Evolutionary conservation across 2,329 filamentous ascomycete genomes (phyloP).

Genomic region (Neofusicoccum kwambonambiense): DNA sequence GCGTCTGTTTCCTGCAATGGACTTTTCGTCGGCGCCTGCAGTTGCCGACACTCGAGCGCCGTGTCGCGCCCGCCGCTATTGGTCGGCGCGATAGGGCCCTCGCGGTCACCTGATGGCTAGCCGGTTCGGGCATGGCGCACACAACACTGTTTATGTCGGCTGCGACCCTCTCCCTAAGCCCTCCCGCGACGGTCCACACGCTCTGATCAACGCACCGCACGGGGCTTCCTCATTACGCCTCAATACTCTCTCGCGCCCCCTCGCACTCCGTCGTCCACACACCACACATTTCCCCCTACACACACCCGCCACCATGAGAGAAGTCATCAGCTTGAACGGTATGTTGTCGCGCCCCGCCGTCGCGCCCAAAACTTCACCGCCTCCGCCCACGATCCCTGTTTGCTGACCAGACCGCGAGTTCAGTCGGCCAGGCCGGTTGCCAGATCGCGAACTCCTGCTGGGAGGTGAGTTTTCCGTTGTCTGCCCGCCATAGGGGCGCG

Average conservation of each 20-base stretch:
- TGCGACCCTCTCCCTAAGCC: slow-evolving; percentile 10
- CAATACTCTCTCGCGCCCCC: slow-evolving; percentile 14
- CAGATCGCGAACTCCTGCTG: slow-evolving; percentile 99
- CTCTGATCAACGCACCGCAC: slow-evolving; percentile 16
- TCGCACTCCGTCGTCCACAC: not conserved
- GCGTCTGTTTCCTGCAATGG: not conserved
- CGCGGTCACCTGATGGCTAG: not conserved
- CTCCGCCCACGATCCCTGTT: slow-evolving; percentile 25
- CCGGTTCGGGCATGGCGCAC: not conserved
- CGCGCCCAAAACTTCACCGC: slow-evolving; percentile 44
- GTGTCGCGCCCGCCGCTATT: not conserved
- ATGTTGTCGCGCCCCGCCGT: slow-evolving; percentile 45
- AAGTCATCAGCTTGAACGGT: slow-evolving; percentile 99
- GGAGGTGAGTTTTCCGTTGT: slow-evolving; percentile 72
- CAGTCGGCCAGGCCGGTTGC: slow-evolving; percentile 99
- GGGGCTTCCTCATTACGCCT: slow-evolving; percentile 17
- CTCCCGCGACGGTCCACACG: slow-evolving; percentile 14
- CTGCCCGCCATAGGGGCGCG: not conserved
- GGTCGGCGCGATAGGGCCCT: not conserved
- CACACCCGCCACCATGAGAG: slow-evolving; percentile 67
- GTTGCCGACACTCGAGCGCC: not conserved
- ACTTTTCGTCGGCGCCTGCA: slow-evolving; percentile 7
- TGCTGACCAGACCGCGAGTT: slow-evolving; percentile 56
- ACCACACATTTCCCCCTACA: not conserved
- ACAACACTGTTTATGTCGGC: slow-evolving; percentile 13